phyloP scores from a whole-genome alignment of 495 filamentous ascomycete species.

The Xylaria bambusicola region DNA sequence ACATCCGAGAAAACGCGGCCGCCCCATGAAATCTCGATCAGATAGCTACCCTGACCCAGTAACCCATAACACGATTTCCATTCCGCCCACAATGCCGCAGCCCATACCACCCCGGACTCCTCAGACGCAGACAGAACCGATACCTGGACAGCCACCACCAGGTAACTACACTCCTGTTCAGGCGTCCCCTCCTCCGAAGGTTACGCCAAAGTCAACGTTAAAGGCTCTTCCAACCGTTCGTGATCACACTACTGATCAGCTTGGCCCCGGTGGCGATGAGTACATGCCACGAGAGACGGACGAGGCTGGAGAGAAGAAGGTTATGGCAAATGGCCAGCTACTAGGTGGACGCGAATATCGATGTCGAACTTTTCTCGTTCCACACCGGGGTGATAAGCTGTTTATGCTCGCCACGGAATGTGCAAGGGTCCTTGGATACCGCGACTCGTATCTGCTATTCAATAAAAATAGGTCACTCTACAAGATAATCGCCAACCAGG shows the following conservation, averaged over 20 bases:
- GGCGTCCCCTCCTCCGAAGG: constrained; percentile 75
- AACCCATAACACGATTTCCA: constrained; percentile 53
- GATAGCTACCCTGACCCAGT: constrained; percentile 48
- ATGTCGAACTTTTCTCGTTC: constrained; percentile 91
- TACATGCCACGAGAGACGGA: constrained; percentile 94
- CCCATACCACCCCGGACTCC: constrained; percentile 71
- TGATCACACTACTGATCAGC: constrained; percentile 96
- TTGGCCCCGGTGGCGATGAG: constrained; percentile 89
- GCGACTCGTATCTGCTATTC: constrained; percentile 96
- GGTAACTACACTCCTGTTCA: constrained; percentile 62
- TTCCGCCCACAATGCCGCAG: constrained; percentile 47
- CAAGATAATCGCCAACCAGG: constrained; percentile 97
- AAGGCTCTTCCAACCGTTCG: constrained; percentile 95
- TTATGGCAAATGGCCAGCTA: constrained; percentile 76
- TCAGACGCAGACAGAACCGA: constrained; percentile 67
- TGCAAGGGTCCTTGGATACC: constrained; percentile 88
- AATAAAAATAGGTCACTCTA: constrained; percentile 97
- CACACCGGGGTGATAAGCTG: constrained; percentile 84
- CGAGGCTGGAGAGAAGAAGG: constrained; percentile 91
- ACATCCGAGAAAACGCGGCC: constrained; percentile 78
- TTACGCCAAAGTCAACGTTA: constrained; percentile 86
- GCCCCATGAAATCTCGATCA: constrained; percentile 70
- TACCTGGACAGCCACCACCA: constrained; percentile 63
- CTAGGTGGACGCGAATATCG: constrained; percentile 84
- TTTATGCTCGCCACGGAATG: constrained; percentile 99